These are phyloP conservation scores for Kodamaea laetipori DNA, from an alignment of 805 yeast species.

Conservation along the genomic window DNA sequence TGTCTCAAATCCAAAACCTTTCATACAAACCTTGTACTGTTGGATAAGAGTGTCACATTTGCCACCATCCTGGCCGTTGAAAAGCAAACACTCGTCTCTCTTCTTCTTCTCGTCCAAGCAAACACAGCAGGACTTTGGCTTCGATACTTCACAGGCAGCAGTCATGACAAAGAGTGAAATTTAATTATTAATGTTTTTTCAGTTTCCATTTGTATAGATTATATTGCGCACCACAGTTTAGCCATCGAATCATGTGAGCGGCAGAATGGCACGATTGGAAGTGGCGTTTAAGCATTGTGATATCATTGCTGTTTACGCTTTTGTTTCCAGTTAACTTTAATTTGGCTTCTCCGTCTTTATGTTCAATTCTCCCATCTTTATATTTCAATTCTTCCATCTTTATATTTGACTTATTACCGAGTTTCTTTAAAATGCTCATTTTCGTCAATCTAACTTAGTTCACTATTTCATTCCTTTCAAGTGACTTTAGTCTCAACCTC, in stretches of 20 bases:
- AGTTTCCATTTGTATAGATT: neutral
- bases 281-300: too few relatives aligned
- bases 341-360: too few relatives aligned
- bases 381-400: too few relatives aligned
- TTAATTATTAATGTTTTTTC: conserved; percentile 3
- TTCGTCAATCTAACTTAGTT: too few relatives aligned
- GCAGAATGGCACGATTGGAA: neutral
- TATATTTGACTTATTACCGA: too few relatives aligned
- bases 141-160: conserved; percentile 28
- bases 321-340: too few relatives aligned
- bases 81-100: conserved; percentile 85
- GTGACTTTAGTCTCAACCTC: too few relatives aligned
- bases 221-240: neutral
- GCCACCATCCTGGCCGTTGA: conserved; percentile 80
- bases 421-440: too few relatives aligned
- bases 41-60: conserved; percentile 74
- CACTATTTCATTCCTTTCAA: too few relatives aligned
- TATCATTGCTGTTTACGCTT: too few relatives aligned
- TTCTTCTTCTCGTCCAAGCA: conserved; percentile 79
- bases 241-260: neutral
- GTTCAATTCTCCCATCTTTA: neutral
- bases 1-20: conserved; percentile 78
- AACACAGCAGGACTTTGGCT: conserved; percentile 97
- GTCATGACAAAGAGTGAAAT: conserved; percentile 5
- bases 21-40: conserved; percentile 86